Evolutionary conservation across 352 stramenopile genomes (phyloP).

Genomic region (Blastocystis sp.): DNA sequence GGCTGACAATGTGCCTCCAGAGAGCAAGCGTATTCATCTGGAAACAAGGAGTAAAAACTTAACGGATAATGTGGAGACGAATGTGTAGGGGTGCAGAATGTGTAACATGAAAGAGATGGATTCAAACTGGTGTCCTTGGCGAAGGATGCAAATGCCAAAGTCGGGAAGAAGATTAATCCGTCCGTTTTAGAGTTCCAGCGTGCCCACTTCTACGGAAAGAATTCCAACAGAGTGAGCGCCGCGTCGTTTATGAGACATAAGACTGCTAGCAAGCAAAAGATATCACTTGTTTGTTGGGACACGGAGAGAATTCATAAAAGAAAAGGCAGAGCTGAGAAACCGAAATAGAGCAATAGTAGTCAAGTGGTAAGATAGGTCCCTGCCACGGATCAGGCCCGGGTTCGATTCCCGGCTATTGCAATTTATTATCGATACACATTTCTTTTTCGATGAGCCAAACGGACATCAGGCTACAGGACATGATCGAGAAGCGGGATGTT

Average conservation of each 20-base stretch:
- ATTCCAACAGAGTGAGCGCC: neutral
- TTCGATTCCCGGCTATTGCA: constrained; percentile 57
- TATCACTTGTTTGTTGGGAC: neutral
- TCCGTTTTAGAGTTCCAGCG: constrained; percentile 28
- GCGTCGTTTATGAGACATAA: neutral
- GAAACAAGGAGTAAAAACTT: neutral
- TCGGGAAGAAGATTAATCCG: constrained; percentile 17
- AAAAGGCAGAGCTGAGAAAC: neutral
- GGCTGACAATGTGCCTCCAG: neutral
- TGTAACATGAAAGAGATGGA: neutral
- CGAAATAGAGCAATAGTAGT: constrained; percentile 50
- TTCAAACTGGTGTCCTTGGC: constrained; percentile 37
- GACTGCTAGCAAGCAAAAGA: neutral
- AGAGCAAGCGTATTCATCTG: constrained; percentile 32
- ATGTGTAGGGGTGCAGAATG: neutral
- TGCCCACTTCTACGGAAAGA: constrained; percentile 41
- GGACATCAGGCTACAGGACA: neutral
- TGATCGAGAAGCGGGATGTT: neutral
- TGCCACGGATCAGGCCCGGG: constrained; percentile 56
- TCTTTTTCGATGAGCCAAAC: neutral
- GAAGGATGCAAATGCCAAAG: neutral
- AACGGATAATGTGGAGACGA: constrained; percentile 32
- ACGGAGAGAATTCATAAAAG: too few species aligned
- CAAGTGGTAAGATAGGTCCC: constrained; percentile 57
- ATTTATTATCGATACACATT: neutral